Evolutionary conservation across 768 basidiomycete species (phyloP).

Genomic region (Lepiota brunneoincarnata): DNA sequence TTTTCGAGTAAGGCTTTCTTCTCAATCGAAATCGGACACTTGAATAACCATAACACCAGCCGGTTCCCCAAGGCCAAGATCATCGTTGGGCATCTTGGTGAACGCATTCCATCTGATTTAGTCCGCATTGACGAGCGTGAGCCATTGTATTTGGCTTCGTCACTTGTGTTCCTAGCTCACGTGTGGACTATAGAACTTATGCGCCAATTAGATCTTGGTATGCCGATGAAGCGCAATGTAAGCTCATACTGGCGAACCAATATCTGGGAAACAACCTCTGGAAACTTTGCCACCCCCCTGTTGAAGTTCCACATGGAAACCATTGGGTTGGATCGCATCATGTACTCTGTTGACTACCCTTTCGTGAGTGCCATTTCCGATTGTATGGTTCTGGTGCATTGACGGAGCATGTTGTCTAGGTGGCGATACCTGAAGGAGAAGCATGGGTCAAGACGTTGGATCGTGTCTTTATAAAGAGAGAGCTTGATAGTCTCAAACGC

Average conservation of each 20-base stretch:
- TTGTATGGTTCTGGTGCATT: background rate
- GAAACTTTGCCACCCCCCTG: conserved; percentile 37
- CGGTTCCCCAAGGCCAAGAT: conserved; percentile 39
- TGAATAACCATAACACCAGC: conserved; percentile 18
- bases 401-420: conserved; percentile 12
- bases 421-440: conserved; percentile 19
- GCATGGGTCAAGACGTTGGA: conserved; percentile 24
- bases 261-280: conserved; percentile 38
- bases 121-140: conserved; percentile 36
- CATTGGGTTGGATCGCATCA: conserved; percentile 37
- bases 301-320: conserved; percentile 36
- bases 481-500: conserved; percentile 24
- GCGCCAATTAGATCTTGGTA: conserved; percentile 24
- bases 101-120: conserved; percentile 40
- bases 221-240: conserved; percentile 36
- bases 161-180: background rate
- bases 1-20: conserved; percentile 31
- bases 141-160: conserved; percentile 10
- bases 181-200: conserved; percentile 25
- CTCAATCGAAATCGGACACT: background rate
- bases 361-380: conserved; percentile 21
- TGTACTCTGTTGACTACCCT: conserved; percentile 40
- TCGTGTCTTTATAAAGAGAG: conserved; percentile 16
- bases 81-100: conserved; percentile 42
- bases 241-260: conserved; percentile 38